phyloP scores from a whole-genome alignment of 2,329 filamentous ascomycete genomes.

The Neobulgaria alba region DNA sequence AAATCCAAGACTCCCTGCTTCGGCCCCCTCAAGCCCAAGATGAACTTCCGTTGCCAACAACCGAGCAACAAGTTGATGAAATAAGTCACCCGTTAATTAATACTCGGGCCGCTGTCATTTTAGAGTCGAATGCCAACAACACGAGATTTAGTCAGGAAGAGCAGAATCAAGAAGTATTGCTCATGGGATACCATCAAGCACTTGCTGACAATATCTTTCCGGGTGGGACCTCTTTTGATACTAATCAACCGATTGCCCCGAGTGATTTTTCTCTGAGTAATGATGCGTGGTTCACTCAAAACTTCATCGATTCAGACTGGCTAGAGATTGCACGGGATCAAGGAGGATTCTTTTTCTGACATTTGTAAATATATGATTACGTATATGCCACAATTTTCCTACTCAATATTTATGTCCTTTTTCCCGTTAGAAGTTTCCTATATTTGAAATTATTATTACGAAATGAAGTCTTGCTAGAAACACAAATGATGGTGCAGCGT shows the following conservation, averaged over 20 bases:
- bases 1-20: neutral
- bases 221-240: neutral
- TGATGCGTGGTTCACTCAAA: neutral
- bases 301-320: neutral
- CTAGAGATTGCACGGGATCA: neutral
- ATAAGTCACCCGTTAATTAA: neutral
- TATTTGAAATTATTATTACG: too few relatives aligned
- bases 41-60: neutral
- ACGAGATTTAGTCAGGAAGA: neutral
- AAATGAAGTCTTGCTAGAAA: too few relatives aligned
- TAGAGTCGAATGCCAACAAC: neutral
- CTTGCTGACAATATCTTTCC: neutral
- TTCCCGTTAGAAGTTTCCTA: too few relatives aligned
- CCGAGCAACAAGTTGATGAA: neutral
- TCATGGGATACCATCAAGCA: neutral
- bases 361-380: too few relatives aligned
- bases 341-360: neutral
- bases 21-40: neutral
- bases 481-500: too few relatives aligned
- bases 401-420: too few relatives aligned
- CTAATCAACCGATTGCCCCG: neutral
- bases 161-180: neutral
- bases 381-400: too few relatives aligned
- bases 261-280: neutral
- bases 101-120: neutral